Percentiles rank a stretch among this genome's conserved stretches.
Evolutionary conservation across 768 basidiomycete species (phyloP).

Genomic region (Astraeus odoratus): DNA sequence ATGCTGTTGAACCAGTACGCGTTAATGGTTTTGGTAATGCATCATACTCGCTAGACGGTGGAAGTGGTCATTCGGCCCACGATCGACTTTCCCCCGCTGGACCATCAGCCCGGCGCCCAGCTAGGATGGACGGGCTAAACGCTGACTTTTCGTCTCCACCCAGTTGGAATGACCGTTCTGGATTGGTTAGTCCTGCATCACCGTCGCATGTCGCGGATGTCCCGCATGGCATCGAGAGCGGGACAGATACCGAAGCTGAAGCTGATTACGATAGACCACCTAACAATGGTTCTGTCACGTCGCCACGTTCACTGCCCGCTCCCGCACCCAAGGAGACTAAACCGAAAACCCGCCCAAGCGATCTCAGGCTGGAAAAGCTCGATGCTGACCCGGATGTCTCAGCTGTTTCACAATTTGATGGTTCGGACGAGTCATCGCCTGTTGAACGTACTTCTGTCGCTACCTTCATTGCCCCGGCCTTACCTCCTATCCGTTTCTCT

Average conservation of each 20-base stretch:
- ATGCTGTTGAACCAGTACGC: conserved; percentile 30
- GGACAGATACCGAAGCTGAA: conserved; percentile 65
- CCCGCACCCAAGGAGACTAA: conserved; percentile 40
- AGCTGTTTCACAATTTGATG: conserved; percentile 26
- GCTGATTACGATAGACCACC: conserved; percentile 31
- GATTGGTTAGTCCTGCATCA: conserved; percentile 37
- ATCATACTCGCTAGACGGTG: not conserved
- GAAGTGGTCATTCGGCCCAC: conserved; percentile 1
- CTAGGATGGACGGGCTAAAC: conserved; percentile 14
- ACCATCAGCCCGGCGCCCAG: conserved; percentile 2
- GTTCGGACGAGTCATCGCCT: conserved; percentile 52
- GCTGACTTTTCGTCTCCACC: conserved; percentile 16
- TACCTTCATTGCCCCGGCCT: conserved; percentile 80
- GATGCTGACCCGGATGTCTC: conserved; percentile 14
- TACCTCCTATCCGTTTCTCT: conserved; percentile 90
- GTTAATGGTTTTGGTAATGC: conserved; percentile 23
- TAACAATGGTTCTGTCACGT: conserved; percentile 17
- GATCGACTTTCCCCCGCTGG: conserved; percentile 10
- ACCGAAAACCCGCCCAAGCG: conserved; percentile 19
- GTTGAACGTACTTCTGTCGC: conserved; percentile 62
- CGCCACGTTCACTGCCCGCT: conserved; percentile 30
- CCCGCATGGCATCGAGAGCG: conserved; percentile 66
- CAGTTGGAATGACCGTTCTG: conserved; percentile 17
- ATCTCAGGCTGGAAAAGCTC: conserved; percentile 18
- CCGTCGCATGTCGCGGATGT: conserved; percentile 64